Conservation (phyloP, 306 rosid species). For the Rosa multiflora region DNA sequence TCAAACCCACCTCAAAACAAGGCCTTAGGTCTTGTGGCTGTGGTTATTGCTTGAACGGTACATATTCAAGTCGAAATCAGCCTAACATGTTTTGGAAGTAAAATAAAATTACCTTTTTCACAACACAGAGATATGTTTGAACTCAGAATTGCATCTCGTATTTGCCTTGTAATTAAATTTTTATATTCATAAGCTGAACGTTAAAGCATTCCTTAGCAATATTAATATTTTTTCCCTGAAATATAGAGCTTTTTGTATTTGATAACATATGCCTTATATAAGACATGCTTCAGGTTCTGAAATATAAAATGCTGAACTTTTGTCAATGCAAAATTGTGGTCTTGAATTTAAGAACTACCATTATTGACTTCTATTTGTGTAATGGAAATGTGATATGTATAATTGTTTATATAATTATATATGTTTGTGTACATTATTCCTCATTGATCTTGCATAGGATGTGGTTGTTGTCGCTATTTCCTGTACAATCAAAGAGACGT, state of each 20-base stretch:
- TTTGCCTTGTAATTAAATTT: background rate
- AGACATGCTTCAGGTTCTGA: background rate
- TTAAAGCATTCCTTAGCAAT: background rate
- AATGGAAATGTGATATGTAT: background rate
- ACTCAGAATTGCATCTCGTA: background rate
- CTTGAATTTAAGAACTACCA: background rate
- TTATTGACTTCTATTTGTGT: background rate
- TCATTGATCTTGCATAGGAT: conserved; percentile 44
- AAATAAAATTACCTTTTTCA: background rate
- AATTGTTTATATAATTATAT: background rate
- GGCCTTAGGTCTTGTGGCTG: background rate
- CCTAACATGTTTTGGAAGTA: too few relatives aligned
- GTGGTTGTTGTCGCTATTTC: conserved; percentile 64
- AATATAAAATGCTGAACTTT: too few relatives aligned
- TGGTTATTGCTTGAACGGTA: background rate
- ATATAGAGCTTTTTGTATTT: background rate
- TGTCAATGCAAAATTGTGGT: background rate
- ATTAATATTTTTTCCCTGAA: background rate
- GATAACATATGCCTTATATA: too few relatives aligned
- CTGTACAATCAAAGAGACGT: conserved; percentile 37
- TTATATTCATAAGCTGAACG: background rate
- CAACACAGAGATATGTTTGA: background rate
- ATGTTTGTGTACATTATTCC: background rate
- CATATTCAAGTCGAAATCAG: background rate
- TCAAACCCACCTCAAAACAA: background rate